Percentiles rank a stretch among this genome's conserved stretches.
Conservation (phyloP, 306 rosid species). For the Fagus sylvatica region DNA sequence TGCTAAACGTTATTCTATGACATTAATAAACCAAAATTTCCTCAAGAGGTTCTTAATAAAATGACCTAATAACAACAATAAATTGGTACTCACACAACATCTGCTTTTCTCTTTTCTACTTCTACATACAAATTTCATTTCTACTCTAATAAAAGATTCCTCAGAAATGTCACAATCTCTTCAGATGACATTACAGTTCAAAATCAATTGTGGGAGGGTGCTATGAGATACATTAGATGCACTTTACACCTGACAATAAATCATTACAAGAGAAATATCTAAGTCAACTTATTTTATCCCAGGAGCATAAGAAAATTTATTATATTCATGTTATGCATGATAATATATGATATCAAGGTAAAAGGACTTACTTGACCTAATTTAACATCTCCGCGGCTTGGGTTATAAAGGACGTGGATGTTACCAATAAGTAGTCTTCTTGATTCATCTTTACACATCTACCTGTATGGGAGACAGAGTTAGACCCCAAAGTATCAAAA, state of each 20-base stretch:
- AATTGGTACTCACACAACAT: neutral
- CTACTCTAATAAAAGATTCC: neutral
- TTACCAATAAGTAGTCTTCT: constrained; percentile 75
- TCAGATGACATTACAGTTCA: neutral
- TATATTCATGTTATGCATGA: neutral
- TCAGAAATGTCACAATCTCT: neutral
- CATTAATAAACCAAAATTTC: neutral
- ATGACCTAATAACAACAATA: neutral
- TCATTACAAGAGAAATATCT: neutral
- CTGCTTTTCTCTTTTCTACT: neutral
- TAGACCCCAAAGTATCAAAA: constrained; percentile 39
- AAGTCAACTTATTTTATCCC: neutral
- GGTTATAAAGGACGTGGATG: constrained; percentile 84
- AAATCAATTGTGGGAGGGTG: neutral
- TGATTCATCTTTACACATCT: constrained; percentile 68
- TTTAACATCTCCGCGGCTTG: constrained; percentile 83
- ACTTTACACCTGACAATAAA: neutral
- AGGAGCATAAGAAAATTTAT: neutral
- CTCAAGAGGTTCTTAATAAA: neutral
- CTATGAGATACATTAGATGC: neutral
- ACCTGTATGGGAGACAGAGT: constrained; percentile 65
- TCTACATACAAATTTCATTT: neutral
- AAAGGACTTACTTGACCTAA: constrained; percentile 74
- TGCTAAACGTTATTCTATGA: neutral
- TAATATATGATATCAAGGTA: neutral